These are phyloP conservation scores for Cubamyces lactineus DNA, from an alignment of 768 basidiomycete species.

Conservation along the genomic window DNA sequence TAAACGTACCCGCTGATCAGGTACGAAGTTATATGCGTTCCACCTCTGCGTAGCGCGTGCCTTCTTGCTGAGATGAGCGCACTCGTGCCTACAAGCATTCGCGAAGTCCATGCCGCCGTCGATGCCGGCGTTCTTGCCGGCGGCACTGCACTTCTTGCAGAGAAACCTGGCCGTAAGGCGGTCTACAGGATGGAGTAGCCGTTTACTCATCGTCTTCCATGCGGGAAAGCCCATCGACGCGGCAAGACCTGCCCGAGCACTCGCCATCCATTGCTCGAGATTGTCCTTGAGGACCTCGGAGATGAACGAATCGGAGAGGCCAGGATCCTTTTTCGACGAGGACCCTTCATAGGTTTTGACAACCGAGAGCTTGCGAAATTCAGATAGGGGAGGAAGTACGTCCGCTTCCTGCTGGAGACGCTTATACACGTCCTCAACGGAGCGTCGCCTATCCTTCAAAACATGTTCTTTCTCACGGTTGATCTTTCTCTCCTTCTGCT, in stretches of 20 bases:
- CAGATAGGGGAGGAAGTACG: constrained; percentile 47
- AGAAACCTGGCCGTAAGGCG: constrained; percentile 61
- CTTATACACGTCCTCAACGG: constrained; percentile 44
- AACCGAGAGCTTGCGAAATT: constrained; percentile 55
- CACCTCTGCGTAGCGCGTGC: constrained; percentile 41
- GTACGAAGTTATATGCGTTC: constrained; percentile 55
- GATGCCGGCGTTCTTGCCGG: constrained; percentile 35
- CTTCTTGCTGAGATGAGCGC: constrained; percentile 38
- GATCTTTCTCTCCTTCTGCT: constrained; percentile 30
- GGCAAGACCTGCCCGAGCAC: constrained; percentile 48
- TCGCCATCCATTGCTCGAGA: constrained; percentile 51
- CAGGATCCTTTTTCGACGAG: constrained; percentile 9
- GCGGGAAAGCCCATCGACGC: constrained; percentile 50
- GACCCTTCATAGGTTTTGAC: constrained; percentile 40
- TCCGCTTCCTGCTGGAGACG: constrained; percentile 41
- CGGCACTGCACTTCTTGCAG: constrained; percentile 55
- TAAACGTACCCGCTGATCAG: constrained; percentile 55
- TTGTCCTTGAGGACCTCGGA: constrained; percentile 45
- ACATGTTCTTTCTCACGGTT: constrained; percentile 34
- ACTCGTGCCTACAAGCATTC: constrained; percentile 63
- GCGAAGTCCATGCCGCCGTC: constrained; percentile 58
- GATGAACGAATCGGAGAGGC: constrained; percentile 40
- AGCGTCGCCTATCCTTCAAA: constrained; percentile 32
- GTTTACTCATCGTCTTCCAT: constrained; percentile 55
- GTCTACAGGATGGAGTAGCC: constrained; percentile 56